A percentile compares a stretch with the other conserved stretches of the same genome.
phyloP scores from a whole-genome alignment of 257 asterid genomes.

The Craterostigma plantagineum region DNA sequence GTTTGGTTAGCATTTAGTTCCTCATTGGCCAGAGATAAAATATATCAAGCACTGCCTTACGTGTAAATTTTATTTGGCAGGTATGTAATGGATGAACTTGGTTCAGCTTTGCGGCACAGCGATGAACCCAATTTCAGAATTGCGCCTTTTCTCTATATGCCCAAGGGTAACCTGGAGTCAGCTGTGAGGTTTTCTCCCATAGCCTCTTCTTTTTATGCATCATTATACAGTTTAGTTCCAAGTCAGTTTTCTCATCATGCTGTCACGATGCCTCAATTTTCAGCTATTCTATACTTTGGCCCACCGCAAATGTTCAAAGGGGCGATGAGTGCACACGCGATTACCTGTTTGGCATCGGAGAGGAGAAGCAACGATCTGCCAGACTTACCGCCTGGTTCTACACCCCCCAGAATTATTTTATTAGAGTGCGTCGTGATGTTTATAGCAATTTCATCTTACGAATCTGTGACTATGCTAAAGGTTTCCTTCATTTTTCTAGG shows the following conservation, averaged over 20 bases:
- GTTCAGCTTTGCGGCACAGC: conserved; percentile 91
- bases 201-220: conserved; percentile 2
- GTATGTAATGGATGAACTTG: conserved; percentile 99
- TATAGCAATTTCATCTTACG: background rate
- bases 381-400: conserved; percentile 98
- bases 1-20: conserved; percentile 36
- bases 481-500: conserved; percentile 25
- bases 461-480: background rate
- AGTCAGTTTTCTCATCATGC: background rate
- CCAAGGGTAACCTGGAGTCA: conserved; percentile 78
- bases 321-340: conserved; percentile 90
- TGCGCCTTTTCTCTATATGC: conserved; percentile 94
- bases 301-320: conserved; percentile 30
- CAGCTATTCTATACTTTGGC: conserved; percentile 93
- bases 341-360: conserved; percentile 76
- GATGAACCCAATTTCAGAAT: conserved; percentile 80
- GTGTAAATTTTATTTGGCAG: conserved; percentile 17
- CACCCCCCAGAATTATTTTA: conserved; percentile 70
- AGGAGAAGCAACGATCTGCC: conserved; percentile 85
- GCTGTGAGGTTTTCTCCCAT: conserved; percentile 58
- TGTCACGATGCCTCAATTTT: conserved; percentile 11
- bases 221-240: background rate
- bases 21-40: too few species aligned
- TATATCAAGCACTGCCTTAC: too few species aligned
- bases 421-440: conserved; percentile 30